Percentiles rank a stretch among this genome's conserved stretches.
Evolutionary conservation across 306 rosid genomes (phyloP).

Genomic region (Trifolium subterraneum): DNA sequence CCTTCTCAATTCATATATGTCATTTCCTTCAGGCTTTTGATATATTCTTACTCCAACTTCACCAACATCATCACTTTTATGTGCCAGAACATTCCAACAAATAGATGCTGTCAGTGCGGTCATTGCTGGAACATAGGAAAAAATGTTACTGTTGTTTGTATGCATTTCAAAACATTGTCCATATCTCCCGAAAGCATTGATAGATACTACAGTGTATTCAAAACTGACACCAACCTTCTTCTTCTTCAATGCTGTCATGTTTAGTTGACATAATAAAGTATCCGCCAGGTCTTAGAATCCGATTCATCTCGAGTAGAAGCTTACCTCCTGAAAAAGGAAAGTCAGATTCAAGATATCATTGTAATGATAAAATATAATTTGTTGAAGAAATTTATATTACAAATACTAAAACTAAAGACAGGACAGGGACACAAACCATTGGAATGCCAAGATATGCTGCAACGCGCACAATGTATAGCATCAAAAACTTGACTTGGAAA

Average conservation of each 20-base stretch:
- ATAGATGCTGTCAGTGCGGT: constrained; percentile 67
- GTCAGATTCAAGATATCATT: constrained; percentile 18
- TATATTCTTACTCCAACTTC: constrained; percentile 90
- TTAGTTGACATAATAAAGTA: constrained; percentile 86
- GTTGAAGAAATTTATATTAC: not conserved
- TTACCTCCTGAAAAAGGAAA: constrained; percentile 68
- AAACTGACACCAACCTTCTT: constrained; percentile 70
- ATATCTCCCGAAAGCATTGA: not conserved
- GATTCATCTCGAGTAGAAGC: constrained; percentile 90
- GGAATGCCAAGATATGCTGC: constrained; percentile 84
- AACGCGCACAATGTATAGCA: constrained; percentile 82
- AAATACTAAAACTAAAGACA: constrained; percentile 9
- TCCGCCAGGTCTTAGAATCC: constrained; percentile 85
- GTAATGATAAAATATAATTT: not conserved
- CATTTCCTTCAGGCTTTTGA: constrained; percentile 92
- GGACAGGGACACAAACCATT: constrained; percentile 56
- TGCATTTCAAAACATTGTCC: not conserved
- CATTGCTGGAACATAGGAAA: constrained; percentile 71
- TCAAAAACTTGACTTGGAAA: constrained; percentile 90
- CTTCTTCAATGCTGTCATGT: constrained; percentile 81
- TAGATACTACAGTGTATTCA: not conserved
- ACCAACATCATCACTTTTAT: constrained; percentile 82
- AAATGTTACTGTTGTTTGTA: constrained; percentile 28
- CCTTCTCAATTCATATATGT: constrained; percentile 77
- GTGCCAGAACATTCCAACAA: constrained; percentile 97